Evolutionary conservation across 2,329 filamentous ascomycete genomes (phyloP).

Genomic region (Phaeosphaeria sp.): DNA sequence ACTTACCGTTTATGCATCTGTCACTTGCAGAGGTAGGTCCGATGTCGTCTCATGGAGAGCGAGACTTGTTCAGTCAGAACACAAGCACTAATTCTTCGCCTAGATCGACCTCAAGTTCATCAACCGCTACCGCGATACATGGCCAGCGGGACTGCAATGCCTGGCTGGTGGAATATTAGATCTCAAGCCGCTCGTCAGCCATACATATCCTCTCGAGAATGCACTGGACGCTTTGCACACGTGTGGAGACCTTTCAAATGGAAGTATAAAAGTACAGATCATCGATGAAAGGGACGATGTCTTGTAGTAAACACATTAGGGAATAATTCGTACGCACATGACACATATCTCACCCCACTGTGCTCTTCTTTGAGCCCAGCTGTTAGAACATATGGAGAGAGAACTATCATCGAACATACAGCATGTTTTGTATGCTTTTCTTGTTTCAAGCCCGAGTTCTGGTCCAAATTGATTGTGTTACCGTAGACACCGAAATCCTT

Average conservation of each 20-base stretch:
- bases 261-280: constrained; percentile 68
- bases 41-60: not conserved
- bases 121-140: constrained; percentile 73
- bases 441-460: too few relatives aligned
- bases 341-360: too few relatives aligned
- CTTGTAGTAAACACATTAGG: constrained; percentile 11
- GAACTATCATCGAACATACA: too few relatives aligned
- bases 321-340: too few relatives aligned
- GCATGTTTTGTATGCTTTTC: too few relatives aligned
- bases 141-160: constrained; percentile 70
- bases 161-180: constrained; percentile 67
- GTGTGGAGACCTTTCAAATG: constrained; percentile 59
- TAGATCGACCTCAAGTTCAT: constrained; percentile 74
- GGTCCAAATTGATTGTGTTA: too few relatives aligned
- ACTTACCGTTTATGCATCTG: constrained; percentile 71
- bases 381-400: too few relatives aligned
- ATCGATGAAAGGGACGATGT: constrained; percentile 54
- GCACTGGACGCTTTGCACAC: constrained; percentile 65
- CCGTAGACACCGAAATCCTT: too few relatives aligned
- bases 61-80: not conserved
- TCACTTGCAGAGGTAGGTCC: constrained; percentile 63
- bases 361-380: too few relatives aligned
- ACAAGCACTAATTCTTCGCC: not conserved
- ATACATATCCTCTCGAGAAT: constrained; percentile 67
- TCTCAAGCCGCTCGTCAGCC: constrained; percentile 68